Base-by-base conservation (phyloP, 768 basidiomycete species). In the Lactifluus hygrophoroides region DNA sequence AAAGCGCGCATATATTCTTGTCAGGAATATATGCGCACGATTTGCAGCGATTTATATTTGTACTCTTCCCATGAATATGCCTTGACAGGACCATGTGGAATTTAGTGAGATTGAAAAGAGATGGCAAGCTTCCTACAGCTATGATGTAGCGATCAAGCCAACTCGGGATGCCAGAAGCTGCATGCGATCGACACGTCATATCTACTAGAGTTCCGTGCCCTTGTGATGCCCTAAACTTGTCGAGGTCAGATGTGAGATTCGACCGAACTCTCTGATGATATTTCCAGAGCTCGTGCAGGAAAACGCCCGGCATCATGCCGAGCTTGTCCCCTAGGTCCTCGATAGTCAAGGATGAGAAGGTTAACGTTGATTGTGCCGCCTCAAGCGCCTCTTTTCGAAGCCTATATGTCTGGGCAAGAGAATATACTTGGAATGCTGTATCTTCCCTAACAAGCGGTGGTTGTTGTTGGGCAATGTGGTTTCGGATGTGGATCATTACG, bases 101-200 rank as follows among this genome's bases (percentile, higher is more conserved):
- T 42, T 19, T 19, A 10, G n/a, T 19, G n/a, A 10, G 40, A 42
- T 42, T 19, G 9, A 42, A 42, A 19, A 19, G 10, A 42, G 42
- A 5, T 3, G 10, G 21, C 0, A 3, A 3, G 6, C 0, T 2
- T 9, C 2, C n/a, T 4, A 43, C 23, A 3, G 9, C 4, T 16
- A 4, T 6, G 9, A 43, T 23, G 21, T 43, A 43, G 21, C 5
- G 2, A 13, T 43, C 42, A 3, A 43, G 42, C 42, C 42, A 43
- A 3, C 4, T 2, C 0, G 42, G 42, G 13, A 43, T 10, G 5
- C 10, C 42, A 1, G 1, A n/a, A 17, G 16, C 19, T 5, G 42
- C 5, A 21, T 3, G 42, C 21, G 6, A 3, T 6, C 2, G 0
- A 43, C 42, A 43, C 3, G 0, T 42, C 11, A 2, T 8, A 19